Conservation (phyloP, 208 protist genomes). For the Plasmodiophora brassicae region DNA sequence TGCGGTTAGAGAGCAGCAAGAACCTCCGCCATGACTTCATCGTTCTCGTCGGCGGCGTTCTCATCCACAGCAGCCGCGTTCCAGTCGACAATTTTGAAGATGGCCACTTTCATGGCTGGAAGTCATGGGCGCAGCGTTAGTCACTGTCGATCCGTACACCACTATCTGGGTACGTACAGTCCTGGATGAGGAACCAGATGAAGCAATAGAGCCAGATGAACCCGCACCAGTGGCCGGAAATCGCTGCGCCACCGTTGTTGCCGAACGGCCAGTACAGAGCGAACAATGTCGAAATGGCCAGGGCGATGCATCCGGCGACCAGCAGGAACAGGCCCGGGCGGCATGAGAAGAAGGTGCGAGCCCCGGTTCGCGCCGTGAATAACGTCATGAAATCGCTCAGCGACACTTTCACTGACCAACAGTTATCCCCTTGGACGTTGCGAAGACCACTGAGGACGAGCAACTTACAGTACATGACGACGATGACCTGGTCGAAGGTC, state of each 20-base stretch:
- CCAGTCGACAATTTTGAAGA: no score
- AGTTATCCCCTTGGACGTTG: neutral
- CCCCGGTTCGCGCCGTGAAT: neutral
- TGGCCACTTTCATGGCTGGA: no score
- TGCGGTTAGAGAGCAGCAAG: no score
- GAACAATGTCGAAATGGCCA: neutral
- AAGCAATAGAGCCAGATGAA: constrained; percentile 21
- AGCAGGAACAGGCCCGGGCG: neutral
- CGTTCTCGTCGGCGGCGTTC: no score
- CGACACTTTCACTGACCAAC: neutral
- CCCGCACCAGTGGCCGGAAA: neutral
- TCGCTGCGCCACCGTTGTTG: neutral
- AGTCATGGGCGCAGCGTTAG: no score
- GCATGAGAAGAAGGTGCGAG: neutral
- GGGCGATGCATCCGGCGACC: neutral
- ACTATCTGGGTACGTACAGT: no score
- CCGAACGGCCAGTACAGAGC: neutral
- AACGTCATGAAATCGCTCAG: neutral
- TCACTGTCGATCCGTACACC: no score
- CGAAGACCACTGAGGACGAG: neutral
- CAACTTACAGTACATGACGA: neutral
- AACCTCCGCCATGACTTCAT: no score
- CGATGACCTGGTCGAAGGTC: neutral
- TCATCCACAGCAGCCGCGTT: no score
- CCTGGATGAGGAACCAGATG: constrained; percentile 32